Base-by-base conservation (phyloP, 768 basidiomycete species). In the Trametes punicea region DNA sequence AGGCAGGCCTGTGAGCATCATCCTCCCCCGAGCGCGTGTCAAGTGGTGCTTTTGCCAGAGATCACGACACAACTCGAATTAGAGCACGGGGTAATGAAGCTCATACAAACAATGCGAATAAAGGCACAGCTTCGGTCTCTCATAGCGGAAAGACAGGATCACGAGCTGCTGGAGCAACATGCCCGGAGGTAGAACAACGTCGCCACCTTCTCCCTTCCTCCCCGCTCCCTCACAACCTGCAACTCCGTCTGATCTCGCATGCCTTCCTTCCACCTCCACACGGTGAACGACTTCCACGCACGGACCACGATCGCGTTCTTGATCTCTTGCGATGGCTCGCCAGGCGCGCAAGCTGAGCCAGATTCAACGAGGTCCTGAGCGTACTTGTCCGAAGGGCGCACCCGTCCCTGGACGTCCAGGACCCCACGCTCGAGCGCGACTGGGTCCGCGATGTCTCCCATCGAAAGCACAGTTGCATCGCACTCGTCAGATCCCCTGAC, bases 251-350 rank as follows among this genome's bases (percentile, higher is more conserved):
- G 63, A 20, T 56, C 46, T 39, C 20, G 50, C 56, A 61, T 47
- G 30, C 73, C 75, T 0, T 71, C 71, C 25, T 72, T 65, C 76
- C 77, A 80, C 15, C 82, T 68, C 79, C 80, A 84, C 5, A 85
- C 70, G 5, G 78, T 77, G 59, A 84, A 71, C 8, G 67, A 64
- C 65, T 84, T 84, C 81, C 82, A 84, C 4, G 81, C 81, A 55
- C 81, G 81, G 48, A 55, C 42, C 1, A 52, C 47, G 25, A 55
- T 44, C 20, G 38, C 20, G n/a, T 42, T 47, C 39, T 11, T 41
- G 9, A 46, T 15, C 10, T 40, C 42, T 3, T 51, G 56, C 11
- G 33, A 13, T n/a, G 47, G n/a, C 23, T 30, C 39, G 15, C 26
- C 46, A n/a, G 44, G 6, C 36, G 6, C 13, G 18, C n/a, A 6